Evolutionary conservation across 2,329 filamentous ascomycete species (phyloP), one percentile per base, ranked within the genome.

Genomic region (Fusarium foetens): DNA sequence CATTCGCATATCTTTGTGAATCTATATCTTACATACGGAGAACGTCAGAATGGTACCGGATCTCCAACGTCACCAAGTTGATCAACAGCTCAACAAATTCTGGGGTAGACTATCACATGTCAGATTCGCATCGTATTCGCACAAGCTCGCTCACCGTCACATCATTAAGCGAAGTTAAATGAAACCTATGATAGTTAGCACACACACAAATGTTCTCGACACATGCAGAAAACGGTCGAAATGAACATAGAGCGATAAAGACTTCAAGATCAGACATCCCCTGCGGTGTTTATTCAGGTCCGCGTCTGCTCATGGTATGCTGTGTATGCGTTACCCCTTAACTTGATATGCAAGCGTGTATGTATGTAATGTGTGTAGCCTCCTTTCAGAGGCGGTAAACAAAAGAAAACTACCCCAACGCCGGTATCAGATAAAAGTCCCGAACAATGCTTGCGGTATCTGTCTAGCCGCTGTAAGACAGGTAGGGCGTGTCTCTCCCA

Each of bases 391-490:
- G 52, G 58, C 59, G 45, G 48, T 68, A 62, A 52, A 59, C 63
- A 66, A 69, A 51, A 65, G 53, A 52, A 54, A 66, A 51, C 48
- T 58, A 36, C 58, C 70, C 66, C 62, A 76, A 76, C 75, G 72
- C 72, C 75, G 31, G 41, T 49, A 59, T 57, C 54, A 65, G 58
- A 63, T 60, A 53, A 60, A 65, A 55, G 63, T 36, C 43, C 58
- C 58, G 41, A 60, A 58, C 27, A 36, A 65, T 68, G 71, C 63
- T 61, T 60, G 62, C 63, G 49, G 58, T 61, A 43, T 60, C 48
- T 70, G 65, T 52, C 59, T 68, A 52, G 62, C 59, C 66, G 39
- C 51, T 35, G 27, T 41, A 33, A 68, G 62, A 71, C n/a, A 59
- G 58, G 62, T 42, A 42, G 64, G 53, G 43, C 43, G 63, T 16